These are phyloP conservation scores for Hydrangea macrophylla DNA, from an alignment of 148 eudicot species.

Conservation along the genomic window DNA sequence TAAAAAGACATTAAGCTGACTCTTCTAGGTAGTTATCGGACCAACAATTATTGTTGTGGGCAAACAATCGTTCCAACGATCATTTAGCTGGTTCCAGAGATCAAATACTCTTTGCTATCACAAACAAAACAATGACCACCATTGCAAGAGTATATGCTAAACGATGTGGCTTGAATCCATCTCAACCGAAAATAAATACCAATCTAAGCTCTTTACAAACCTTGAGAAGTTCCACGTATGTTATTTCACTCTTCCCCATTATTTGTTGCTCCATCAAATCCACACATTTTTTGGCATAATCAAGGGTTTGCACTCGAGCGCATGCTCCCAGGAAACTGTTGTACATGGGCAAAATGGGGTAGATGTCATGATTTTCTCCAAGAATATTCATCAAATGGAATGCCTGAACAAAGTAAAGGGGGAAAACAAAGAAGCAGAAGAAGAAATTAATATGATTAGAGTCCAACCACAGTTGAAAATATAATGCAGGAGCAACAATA, in stretches of 20 bases:
- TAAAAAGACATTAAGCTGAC: no score
- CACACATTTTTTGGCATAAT: conserved; percentile 59
- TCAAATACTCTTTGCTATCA: conserved; percentile 1
- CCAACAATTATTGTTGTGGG: no score
- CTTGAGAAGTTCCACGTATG: conserved; percentile 76
- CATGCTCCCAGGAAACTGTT: conserved; percentile 59
- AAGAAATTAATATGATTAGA: neutral
- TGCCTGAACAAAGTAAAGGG: conserved; percentile 61
- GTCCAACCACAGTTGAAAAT: neutral
- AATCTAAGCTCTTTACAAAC: conserved; percentile 34
- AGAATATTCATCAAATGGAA: conserved; percentile 44
- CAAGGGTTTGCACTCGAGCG: conserved; percentile 31
- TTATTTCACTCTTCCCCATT: conserved; percentile 66
- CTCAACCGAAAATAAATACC: no score
- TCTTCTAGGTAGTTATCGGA: no score
- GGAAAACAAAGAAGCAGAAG: no score
- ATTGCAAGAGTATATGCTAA: no score
- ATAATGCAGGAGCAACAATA: neutral
- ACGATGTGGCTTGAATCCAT: no score
- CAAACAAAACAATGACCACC: neutral
- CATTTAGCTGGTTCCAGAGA: no score
- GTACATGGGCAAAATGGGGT: conserved; percentile 48
- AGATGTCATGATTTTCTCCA: conserved; percentile 40
- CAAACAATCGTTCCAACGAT: no score
- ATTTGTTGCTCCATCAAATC: conserved; percentile 67